A percentile compares a stretch with the other conserved stretches of the same genome.
phyloP scores from a whole-genome alignment of 441 rosid genomes.

The Erysimum pusillum region DNA sequence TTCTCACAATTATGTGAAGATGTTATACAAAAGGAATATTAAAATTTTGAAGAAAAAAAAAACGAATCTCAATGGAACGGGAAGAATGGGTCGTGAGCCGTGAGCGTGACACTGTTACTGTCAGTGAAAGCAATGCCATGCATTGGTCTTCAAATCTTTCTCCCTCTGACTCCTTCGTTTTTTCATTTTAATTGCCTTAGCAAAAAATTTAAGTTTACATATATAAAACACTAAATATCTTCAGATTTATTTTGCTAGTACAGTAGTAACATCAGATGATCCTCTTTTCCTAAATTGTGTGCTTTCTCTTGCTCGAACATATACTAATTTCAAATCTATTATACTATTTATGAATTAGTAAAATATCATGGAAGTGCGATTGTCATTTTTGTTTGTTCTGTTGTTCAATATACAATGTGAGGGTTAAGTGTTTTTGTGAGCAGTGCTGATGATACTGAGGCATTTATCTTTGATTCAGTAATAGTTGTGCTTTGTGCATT shows the following conservation, averaged over 20 bases:
- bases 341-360: too few relatives aligned
- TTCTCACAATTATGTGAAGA: constrained; percentile 13
- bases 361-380: background rate
- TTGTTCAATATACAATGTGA: too few relatives aligned
- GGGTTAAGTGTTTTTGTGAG: background rate
- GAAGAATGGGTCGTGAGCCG: constrained; percentile 23
- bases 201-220: fast-evolving
- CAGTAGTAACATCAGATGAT: background rate
- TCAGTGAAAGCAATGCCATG: constrained; percentile 37
- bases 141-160: constrained; percentile 38
- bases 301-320: too few relatives aligned
- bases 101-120: constrained; percentile 17
- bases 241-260: background rate
- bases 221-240: background rate
- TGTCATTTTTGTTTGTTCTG: background rate
- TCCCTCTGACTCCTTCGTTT: background rate
- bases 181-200: background rate
- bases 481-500: too few relatives aligned
- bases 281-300: background rate
- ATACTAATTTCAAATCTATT: too few relatives aligned
- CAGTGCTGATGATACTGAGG: too few relatives aligned
- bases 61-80: background rate
- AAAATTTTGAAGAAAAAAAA: background rate
- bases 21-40: constrained; percentile 14
- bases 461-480: too few relatives aligned